These are phyloP conservation scores for Trypanosoma vivax DNA, from an alignment of 208 protist genomes.

Conservation along the genomic window DNA sequence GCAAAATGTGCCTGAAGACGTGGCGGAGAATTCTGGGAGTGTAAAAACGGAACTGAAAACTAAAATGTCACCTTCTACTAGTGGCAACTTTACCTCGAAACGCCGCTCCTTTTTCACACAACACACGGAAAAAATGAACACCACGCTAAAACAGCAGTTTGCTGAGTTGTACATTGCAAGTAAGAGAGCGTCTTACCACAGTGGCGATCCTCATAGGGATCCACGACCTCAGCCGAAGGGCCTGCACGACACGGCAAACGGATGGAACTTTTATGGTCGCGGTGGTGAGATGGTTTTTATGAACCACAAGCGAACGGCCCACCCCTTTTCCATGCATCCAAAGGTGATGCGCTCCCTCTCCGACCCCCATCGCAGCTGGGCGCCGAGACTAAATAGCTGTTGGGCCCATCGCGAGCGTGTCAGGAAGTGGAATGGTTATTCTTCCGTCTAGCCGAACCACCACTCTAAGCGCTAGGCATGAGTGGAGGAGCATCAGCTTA, in stretches of 20 bases:
- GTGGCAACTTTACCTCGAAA: constrained; percentile 17
- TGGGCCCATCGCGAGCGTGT: constrained; percentile 78
- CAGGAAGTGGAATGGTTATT: constrained; percentile 82
- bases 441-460: constrained; percentile 36
- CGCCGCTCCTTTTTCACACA: constrained; percentile 22
- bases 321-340: constrained; percentile 68
- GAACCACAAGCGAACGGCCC: constrained; percentile 51
- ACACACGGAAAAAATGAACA: constrained; percentile 47
- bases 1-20: not conserved
- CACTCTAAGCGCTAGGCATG: too few species aligned
- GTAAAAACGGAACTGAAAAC: constrained; percentile 22
- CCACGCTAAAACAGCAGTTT: constrained; percentile 34
- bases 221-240: constrained; percentile 73
- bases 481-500: too few species aligned
- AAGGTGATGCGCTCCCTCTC: constrained; percentile 77
- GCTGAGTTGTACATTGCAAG: constrained; percentile 16
- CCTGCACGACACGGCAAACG: constrained; percentile 73
- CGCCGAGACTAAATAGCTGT: constrained; percentile 63
- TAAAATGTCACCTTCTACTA: not conserved
- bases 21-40: not conserved
- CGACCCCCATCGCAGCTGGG: constrained; percentile 81
- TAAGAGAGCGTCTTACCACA: constrained; percentile 22
- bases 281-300: constrained; percentile 81
- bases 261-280: constrained; percentile 79
- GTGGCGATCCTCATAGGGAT: constrained; percentile 47